Evolutionary conservation across 1,139 yeast genomes (phyloP).

Genomic region (Arxiozyma telluris): DNA sequence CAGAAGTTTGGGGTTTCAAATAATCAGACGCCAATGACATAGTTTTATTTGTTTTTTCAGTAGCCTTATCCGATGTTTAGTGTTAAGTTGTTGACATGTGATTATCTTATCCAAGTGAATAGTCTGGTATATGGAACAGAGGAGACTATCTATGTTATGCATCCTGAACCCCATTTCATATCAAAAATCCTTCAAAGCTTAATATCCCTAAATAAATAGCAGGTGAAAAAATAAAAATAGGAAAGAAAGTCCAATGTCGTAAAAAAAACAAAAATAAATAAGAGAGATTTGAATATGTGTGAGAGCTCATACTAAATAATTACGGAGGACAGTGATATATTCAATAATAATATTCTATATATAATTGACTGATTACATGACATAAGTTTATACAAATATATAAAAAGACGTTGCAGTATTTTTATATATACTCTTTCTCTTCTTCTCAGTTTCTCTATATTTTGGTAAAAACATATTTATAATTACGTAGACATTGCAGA

Average conservation of each 20-base stretch:
- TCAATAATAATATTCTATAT: no score
- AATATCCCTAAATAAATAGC: background rate
- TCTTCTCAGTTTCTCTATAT: no score
- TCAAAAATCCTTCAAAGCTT: background rate
- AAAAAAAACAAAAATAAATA: no score
- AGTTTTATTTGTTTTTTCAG: background rate
- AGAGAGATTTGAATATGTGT: no score
- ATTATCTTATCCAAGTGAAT: background rate
- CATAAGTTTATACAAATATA: background rate
- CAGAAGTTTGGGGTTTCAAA: constrained; percentile 11
- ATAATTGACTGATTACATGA: background rate
- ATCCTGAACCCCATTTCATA: background rate
- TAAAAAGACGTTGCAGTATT: background rate
- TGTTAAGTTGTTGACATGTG: no score
- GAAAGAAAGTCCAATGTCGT: no score
- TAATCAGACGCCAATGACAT: constrained; percentile 1
- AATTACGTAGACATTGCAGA: background rate
- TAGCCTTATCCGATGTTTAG: no score
- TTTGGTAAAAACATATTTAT: background rate
- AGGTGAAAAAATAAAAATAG: no score
- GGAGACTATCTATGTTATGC: background rate
- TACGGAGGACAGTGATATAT: no score
- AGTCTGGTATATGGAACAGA: background rate
- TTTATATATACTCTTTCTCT: background rate
- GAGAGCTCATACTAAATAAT: no score